Evolutionary conservation across 2,329 filamentous ascomycete genomes (phyloP), one percentile per base, ranked within the genome.

Genomic region (Fusarium sp.): DNA sequence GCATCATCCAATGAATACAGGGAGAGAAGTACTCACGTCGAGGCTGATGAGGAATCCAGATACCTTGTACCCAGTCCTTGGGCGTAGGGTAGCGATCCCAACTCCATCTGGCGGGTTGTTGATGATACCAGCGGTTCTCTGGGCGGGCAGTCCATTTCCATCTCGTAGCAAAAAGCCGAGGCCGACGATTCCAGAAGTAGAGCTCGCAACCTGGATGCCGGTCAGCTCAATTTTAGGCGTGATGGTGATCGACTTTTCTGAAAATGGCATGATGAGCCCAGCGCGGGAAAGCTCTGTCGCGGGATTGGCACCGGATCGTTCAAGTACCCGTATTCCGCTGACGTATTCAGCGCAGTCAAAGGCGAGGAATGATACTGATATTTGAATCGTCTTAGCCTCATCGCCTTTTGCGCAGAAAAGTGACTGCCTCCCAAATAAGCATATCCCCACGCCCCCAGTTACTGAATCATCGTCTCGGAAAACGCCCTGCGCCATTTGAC

Each of bases 11-110:
- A 2, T 2, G 7, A 10, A 9, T 9, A 0, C 9, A 2, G 3
- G 0, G 1, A 7, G 2, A 6, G 0, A 5, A 27, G 6, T 48
- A 60, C 72, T 16, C 45, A 74, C 72, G 58, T 74, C 72, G 3
- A 74, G 29, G 2, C 68, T 50, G 18, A 74, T 2, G 2, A 60
- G 4, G 1, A 61, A 4, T 1, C 72, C 72, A 4, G 3, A 22
- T 1, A 74, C 5, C 2, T 16, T n/a, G 2, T 6, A n/a, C 1
- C 48, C 37, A 9, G 3, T 16, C 24, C 14, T 13, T 7, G 72
- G 58, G 10, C 35, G 9, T 0, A 74, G 54, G 3, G 31, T 31
- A 2, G 29, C 35, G 1, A 63, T 6, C 5, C 68, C 59, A 3
- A 65, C 54, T 1, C 14, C 50, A 10, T 20, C 41, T 0, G 27